phyloP scores from a whole-genome alignment of 1,284 basidiomycete genomes.

The Leccinum brunneo-olivaceum region DNA sequence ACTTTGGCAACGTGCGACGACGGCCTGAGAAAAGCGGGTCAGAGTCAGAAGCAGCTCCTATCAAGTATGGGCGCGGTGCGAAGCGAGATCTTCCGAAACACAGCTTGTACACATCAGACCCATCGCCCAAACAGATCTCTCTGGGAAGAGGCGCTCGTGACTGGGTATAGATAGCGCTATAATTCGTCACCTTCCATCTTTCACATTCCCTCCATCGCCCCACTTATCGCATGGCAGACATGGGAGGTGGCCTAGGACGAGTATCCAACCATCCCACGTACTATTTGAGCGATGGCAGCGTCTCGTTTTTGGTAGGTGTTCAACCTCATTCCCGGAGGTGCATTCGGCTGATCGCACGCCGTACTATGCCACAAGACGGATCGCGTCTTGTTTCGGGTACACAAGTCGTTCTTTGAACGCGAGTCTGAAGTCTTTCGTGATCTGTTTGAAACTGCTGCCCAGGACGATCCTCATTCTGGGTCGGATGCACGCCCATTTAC shows the following conservation, averaged over 20 bases:
- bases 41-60: neutral
- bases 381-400: slow-evolving; percentile 46
- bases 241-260: slow-evolving; percentile 14
- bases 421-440: slow-evolving; percentile 50
- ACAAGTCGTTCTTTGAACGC: slow-evolving; percentile 58
- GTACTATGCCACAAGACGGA: slow-evolving; percentile 36
- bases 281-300: slow-evolving; percentile 18
- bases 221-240: slow-evolving; percentile 1
- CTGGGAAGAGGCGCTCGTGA: slow-evolving; percentile 14
- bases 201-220: neutral
- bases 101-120: neutral
- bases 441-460: slow-evolving; percentile 35
- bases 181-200: neutral
- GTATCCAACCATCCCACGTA: slow-evolving; percentile 4
- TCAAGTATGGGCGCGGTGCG: neutral
- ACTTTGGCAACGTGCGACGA: slow-evolving; percentile 1
- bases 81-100: slow-evolving; percentile 6
- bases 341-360: slow-evolving; percentile 7
- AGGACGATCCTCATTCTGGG: slow-evolving; percentile 32
- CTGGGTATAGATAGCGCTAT: slow-evolving; percentile 19
- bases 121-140: slow-evolving; percentile 15
- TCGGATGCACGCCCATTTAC: slow-evolving; percentile 38
- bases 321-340: neutral
- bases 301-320: slow-evolving; percentile 19
- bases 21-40: slow-evolving; percentile 2